Evolutionary conservation across 495 filamentous ascomycete genomes (phyloP).

Genomic region (Beverwykella pulmonaria): DNA sequence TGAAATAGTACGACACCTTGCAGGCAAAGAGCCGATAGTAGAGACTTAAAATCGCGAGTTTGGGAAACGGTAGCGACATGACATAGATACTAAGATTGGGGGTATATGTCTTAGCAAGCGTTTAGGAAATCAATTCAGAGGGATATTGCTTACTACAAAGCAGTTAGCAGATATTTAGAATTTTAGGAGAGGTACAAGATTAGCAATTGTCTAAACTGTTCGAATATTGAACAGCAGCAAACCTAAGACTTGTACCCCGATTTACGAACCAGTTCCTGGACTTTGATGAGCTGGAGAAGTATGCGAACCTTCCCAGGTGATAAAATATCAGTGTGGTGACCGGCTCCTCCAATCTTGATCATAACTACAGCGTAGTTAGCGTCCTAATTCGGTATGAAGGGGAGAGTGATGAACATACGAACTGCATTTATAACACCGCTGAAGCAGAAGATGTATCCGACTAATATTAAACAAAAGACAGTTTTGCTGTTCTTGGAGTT

Average conservation of each 20-base stretch:
- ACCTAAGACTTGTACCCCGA: too few species aligned
- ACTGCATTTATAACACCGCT: constrained; percentile 13
- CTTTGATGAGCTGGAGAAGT: constrained; percentile 18
- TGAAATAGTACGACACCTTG: background rate
- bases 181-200: too few species aligned
- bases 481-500: constrained; percentile 15
- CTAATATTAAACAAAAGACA: constrained; percentile 4
- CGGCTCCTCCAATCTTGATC: constrained; percentile 24
- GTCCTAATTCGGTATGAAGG: background rate
- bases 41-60: constrained; percentile 28
- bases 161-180: too few species aligned
- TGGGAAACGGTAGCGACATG: constrained; percentile 22
- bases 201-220: too few species aligned
- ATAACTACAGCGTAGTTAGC: constrained; percentile 8
- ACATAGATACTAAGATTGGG: too few species aligned
- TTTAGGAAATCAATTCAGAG: too few species aligned
- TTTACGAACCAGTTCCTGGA: constrained; percentile 23
- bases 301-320: background rate
- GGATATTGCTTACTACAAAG: too few species aligned
- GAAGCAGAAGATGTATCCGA: constrained; percentile 24
- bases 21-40: constrained; percentile 26
- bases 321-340: constrained; percentile 12
- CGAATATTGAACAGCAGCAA: too few species aligned
- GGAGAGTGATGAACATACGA: constrained; percentile 2
- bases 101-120: too few species aligned